These are phyloP conservation scores for Euryodendron excelsum DNA, from an alignment of 148 eudicot genomes.

Conservation along the genomic window DNA sequence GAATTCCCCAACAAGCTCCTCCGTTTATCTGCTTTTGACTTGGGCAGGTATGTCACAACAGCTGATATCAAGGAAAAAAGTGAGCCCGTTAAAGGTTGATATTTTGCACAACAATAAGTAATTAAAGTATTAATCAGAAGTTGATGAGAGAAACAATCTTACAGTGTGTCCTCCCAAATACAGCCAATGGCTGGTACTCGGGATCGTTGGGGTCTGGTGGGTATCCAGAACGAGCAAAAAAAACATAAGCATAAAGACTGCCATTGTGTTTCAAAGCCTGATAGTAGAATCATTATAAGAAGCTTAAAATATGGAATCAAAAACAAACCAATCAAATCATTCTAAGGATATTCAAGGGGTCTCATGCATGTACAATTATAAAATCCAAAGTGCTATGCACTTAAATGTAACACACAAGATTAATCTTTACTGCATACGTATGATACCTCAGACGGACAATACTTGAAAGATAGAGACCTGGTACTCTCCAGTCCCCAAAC, in stretches of 20 bases:
- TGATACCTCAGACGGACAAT: conserved; percentile 82
- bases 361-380: neutral
- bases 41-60: conserved; percentile 70
- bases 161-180: conserved; percentile 83
- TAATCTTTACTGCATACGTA: conserved; percentile 1
- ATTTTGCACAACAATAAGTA: neutral
- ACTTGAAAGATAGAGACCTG: conserved; percentile 65
- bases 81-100: neutral
- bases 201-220: conserved; percentile 92
- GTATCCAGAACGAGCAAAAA: conserved; percentile 90
- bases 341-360: neutral
- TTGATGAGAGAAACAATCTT: conserved; percentile 26
- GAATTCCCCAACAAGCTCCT: conserved; percentile 71
- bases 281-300: conserved; percentile 15
- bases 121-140: neutral
- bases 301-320: neutral
- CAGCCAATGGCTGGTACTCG: conserved; percentile 74
- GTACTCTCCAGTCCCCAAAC: conserved; percentile 88
- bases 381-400: neutral
- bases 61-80: conserved; percentile 43
- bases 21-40: conserved; percentile 78
- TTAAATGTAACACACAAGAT: neutral
- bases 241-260: conserved; percentile 80
- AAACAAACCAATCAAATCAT: neutral
- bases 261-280: conserved; percentile 92